Evolutionary conservation across 2,329 filamentous ascomycete genomes (phyloP).

Genomic region (Acarospora socialis): DNA sequence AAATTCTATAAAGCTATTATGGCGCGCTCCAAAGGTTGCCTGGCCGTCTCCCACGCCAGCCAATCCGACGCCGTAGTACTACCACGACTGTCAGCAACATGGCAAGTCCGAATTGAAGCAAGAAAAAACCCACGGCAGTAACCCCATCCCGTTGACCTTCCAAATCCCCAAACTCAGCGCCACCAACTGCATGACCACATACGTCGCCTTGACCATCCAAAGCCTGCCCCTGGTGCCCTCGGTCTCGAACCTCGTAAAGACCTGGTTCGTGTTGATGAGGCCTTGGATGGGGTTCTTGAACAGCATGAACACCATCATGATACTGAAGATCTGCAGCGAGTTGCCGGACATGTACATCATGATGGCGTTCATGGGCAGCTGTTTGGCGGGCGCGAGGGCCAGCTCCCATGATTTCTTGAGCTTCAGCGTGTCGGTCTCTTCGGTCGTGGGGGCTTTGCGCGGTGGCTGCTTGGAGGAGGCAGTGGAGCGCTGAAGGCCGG

Average conservation of each 20-base stretch:
- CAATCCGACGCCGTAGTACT: slow-evolving; percentile 94
- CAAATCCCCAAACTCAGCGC: slow-evolving; percentile 77
- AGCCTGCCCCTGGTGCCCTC: slow-evolving; percentile 60
- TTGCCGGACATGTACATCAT: slow-evolving; percentile 99
- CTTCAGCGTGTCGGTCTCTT: slow-evolving; percentile 90
- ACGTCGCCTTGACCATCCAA: slow-evolving; percentile 72
- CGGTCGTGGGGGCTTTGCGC: slow-evolving; percentile 55
- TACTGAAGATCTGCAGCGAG: slow-evolving; percentile 94
- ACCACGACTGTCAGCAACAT: slow-evolving; percentile 14
- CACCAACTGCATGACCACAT: slow-evolving; percentile 72
- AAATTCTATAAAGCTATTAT: slow-evolving; percentile 51
- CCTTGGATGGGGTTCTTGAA: slow-evolving; percentile 94
- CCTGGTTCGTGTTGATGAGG: slow-evolving; percentile 64
- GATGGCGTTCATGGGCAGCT: slow-evolving; percentile 92
- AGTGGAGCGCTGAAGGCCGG: slow-evolving; percentile 17
- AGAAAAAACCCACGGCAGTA: slow-evolving; percentile 58
- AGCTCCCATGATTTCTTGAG: slow-evolving; percentile 99
- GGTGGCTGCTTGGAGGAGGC: slow-evolving; percentile 24
- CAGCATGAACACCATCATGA: slow-evolving; percentile 99
- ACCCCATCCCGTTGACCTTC: slow-evolving; percentile 94
- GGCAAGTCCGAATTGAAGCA: slow-evolving; percentile 1
- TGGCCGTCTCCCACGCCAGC: slow-evolving; percentile 83
- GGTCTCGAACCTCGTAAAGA: slow-evolving; percentile 85
- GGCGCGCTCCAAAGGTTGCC: slow-evolving; percentile 52
- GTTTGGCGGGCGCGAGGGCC: slow-evolving; percentile 82